phyloP scores from a whole-genome alignment of 176 grass and related monocot species.

The Zoysia pacifica region DNA sequence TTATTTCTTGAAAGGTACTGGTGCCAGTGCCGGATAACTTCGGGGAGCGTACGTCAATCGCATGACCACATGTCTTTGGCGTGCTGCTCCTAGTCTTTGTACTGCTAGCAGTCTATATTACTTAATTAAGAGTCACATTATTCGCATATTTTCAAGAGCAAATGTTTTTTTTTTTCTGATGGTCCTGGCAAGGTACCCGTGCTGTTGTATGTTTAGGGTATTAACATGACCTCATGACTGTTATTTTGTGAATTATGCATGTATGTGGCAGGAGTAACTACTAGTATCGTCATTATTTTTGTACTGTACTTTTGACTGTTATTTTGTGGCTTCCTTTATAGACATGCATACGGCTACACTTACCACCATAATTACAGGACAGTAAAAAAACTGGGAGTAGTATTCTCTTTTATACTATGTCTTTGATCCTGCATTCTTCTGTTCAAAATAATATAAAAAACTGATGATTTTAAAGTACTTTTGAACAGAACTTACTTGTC shows the following conservation, averaged over 20 bases:
- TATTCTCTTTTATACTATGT: neutral
- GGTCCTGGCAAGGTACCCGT: neutral
- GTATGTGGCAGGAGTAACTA: too few species aligned
- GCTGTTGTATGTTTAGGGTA: neutral
- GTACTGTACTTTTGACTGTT: too few species aligned
- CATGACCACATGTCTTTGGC: neutral
- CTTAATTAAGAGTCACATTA: neutral
- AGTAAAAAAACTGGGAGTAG: neutral
- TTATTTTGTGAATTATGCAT: too few species aligned
- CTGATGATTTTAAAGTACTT: neutral
- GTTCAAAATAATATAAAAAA: neutral
- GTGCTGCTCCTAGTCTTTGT: neutral
- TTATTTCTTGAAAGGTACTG: too few species aligned
- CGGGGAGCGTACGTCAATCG: neutral
- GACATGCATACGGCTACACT: neutral
- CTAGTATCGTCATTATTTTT: too few species aligned
- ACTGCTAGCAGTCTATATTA: too few species aligned
- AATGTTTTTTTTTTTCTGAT: neutral
- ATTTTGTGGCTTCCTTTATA: neutral
- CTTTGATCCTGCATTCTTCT: neutral
- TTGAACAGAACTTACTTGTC: neutral
- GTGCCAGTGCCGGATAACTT: neutral
- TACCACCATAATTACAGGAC: neutral
- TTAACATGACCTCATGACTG: neutral
- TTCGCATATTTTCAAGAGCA: neutral